Evolutionary conservation across 2,329 filamentous ascomycete species (phyloP), one percentile per base, ranked within the genome.

Genomic region (Colletotrichum sp.): DNA sequence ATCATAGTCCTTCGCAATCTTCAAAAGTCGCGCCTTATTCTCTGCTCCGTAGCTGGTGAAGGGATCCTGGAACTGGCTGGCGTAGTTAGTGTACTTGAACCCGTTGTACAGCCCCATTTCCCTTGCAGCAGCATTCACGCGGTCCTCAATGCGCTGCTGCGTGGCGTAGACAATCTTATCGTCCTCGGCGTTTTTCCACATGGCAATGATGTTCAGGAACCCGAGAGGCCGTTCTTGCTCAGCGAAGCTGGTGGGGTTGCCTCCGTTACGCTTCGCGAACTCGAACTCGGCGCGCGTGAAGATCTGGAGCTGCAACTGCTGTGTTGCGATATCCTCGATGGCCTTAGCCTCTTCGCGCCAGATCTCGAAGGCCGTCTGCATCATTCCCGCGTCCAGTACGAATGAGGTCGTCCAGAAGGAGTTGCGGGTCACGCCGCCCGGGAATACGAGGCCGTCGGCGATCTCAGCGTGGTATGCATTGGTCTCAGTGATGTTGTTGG

Each of bases 31-130:
- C 6, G 79, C 80, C 55, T 86, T 76, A 21, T 86, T 89, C 3
- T 82, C 80, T 3, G 78, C 36, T 0, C 88, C 87, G 67, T 89
- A 90, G 13, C 83, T 79, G 1, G 78, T 30, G 26, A 89, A 81
- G 1, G 87, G 84, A 30, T 86, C 79, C 44, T 80, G 79, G 6
- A 81, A 81, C 30, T 80, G 78, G 10, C 84, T 82, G 1, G 87
- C 87, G 69, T 90, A 89, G 78, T 89, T 89, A 64, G 87, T 82
- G 77, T 89, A 89, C 21, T 89, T 74, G 39, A 82, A 88, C 1
- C 81, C 81, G 68, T 85, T 81, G 52, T 84, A 79, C 0, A 86
- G 76, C 0, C 82, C 83, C 8, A 80, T 79, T n/a, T 81, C 78
- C 57, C 80, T 78, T 12, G 85, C 83, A 4, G 81, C 79, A 1